Evolutionary conservation across 257 asterid genomes (phyloP).

Genomic region (Penstemon barbatus): DNA sequence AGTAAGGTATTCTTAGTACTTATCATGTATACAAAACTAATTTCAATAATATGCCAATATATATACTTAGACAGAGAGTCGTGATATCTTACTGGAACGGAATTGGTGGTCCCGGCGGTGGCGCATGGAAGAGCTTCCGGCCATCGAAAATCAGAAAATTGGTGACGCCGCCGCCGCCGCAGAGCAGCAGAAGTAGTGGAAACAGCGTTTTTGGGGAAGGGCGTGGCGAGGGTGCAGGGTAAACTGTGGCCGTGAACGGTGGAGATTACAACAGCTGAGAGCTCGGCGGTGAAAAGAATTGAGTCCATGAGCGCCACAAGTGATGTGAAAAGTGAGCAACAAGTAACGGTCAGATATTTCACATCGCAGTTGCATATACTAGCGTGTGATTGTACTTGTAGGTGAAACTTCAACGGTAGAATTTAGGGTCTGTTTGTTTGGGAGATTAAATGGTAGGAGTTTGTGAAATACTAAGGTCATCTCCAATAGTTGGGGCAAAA

Average conservation of each 20-base stretch:
- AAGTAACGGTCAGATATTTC: neutral
- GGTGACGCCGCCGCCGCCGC: constrained; percentile 32
- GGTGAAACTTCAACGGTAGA: neutral
- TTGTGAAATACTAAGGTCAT: too few species aligned
- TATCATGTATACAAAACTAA: too few species aligned
- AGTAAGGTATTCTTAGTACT: too few species aligned
- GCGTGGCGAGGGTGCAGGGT: constrained; percentile 32
- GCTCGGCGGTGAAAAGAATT: constrained; percentile 26
- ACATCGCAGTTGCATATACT: too few species aligned
- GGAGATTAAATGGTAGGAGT: too few species aligned
- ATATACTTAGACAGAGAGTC: too few species aligned
- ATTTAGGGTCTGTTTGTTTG: neutral
- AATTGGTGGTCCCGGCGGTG: constrained; percentile 45
- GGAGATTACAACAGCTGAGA: constrained; percentile 27
- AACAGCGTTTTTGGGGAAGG: constrained; percentile 16
- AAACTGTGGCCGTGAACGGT: constrained; percentile 36
- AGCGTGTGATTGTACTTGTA: neutral
- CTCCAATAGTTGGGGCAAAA: too few species aligned
- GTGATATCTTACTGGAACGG: constrained; percentile 52
- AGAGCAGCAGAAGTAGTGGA: constrained; percentile 27
- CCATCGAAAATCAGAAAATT: constrained; percentile 28
- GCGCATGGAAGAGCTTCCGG: constrained; percentile 37
- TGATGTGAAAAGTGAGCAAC: constrained; percentile 30
- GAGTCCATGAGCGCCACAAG: constrained; percentile 43
- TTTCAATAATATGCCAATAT: too few species aligned